A percentile compares a stretch with the other conserved stretches of the same genome.
Evolutionary conservation across 305 asterid genomes (phyloP).

Genomic region (Plantago coronopus): DNA sequence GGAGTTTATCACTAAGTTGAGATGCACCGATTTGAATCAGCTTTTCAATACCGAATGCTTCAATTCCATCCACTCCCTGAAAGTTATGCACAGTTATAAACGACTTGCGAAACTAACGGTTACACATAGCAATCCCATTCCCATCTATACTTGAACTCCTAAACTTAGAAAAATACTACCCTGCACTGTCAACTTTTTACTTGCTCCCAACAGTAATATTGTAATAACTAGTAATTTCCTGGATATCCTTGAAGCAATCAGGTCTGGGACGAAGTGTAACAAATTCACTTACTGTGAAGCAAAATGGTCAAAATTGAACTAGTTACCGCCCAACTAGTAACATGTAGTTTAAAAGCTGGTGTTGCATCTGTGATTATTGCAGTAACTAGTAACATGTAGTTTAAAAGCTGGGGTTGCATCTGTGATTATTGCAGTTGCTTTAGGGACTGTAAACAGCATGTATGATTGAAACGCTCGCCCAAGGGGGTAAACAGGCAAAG

Average conservation of each 20-base stretch:
- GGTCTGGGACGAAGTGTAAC: not conserved
- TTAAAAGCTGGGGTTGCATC: not conserved
- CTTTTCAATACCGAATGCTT: constrained; percentile 73
- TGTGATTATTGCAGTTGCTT: no score
- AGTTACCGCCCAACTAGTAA: no score
- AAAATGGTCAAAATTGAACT: no score
- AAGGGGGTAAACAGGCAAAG: not conserved
- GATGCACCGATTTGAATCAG: constrained; percentile 76
- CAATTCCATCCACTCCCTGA: constrained; percentile 77
- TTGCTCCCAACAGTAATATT: no score
- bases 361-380: not conserved
- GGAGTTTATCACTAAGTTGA: constrained; percentile 85
- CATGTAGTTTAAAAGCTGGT: not conserved
- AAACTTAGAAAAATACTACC: no score
- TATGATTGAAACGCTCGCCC: not conserved
- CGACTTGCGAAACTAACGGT: not conserved
- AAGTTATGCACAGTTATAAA: constrained; percentile 12
- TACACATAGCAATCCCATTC: no score
- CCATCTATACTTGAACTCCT: no score
- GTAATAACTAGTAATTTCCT: no score
- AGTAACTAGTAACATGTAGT: no score
- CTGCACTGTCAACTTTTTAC: no score
- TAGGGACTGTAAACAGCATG: no score
- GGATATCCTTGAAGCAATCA: no score
- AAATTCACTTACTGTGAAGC: not conserved